Conservation (phyloP, 2,329 filamentous ascomycete genomes). For the Cladobotryum protrusum region DNA sequence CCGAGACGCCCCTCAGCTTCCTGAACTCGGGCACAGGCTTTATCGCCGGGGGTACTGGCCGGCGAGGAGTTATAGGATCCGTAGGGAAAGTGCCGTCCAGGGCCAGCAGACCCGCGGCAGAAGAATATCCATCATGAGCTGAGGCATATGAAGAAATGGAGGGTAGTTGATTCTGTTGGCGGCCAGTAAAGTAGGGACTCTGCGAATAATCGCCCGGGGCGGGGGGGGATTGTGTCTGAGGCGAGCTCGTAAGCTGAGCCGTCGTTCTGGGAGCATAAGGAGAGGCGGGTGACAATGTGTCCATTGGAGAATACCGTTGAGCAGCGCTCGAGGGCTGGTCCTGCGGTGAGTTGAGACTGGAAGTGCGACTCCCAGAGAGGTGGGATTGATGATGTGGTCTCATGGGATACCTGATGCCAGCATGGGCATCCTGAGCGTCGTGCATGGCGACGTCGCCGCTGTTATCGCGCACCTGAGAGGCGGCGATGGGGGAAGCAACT, state of each 20-base stretch:
- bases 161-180: conserved; percentile 55
- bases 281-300: conserved; percentile 72
- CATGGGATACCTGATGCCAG: conserved; percentile 78
- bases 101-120: conserved; percentile 63
- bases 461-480: conserved; percentile 59
- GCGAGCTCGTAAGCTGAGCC: conserved; percentile 46
- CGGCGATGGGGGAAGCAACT: conserved; percentile 50
- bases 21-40: conserved; percentile 81
- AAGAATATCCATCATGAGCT: conserved; percentile 65
- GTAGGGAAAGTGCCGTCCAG: conserved; percentile 59
- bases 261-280: conserved; percentile 65
- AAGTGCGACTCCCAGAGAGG: conserved; percentile 42
- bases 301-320: conserved; percentile 95
- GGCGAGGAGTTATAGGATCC: conserved; percentile 53
- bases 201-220: conserved; percentile 57
- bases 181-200: conserved; percentile 51
- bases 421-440: conserved; percentile 75
- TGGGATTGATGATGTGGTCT: conserved; percentile 73
- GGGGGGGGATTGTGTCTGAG: conserved; percentile 70
- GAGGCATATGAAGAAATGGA: conserved; percentile 65
- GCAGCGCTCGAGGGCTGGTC: conserved; percentile 67
- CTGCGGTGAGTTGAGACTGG: conserved; percentile 65
- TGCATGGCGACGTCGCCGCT: conserved; percentile 81
- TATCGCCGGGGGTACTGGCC: conserved; percentile 41
- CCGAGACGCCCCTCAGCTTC: conserved; percentile 64